phyloP scores from a whole-genome alignment of 345 rosid species.

The Psidium guajava region DNA sequence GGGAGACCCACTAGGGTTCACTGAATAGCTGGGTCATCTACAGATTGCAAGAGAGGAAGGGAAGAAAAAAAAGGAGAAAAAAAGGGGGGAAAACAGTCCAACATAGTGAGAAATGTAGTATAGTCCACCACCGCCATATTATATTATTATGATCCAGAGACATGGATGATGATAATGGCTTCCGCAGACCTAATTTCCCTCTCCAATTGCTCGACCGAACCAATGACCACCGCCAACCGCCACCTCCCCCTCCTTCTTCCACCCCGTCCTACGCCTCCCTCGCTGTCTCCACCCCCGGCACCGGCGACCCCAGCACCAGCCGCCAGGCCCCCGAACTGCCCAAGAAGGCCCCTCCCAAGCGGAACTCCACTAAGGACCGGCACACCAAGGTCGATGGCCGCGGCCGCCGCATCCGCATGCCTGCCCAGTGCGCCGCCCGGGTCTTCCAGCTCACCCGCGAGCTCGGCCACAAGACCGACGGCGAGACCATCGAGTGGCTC shows the following conservation, averaged over 20 bases:
- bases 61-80: constrained; percentile 8
- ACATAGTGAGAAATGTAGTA: neutral
- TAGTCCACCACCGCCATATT: neutral
- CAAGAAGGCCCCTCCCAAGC: constrained; percentile 65
- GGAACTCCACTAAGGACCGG: constrained; percentile 71
- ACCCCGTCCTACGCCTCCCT: constrained; percentile 11
- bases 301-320: neutral
- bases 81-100: neutral
- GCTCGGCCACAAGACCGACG: constrained; percentile 85
- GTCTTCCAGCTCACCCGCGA: constrained; percentile 88
- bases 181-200: constrained; percentile 66
- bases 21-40: constrained; percentile 8
- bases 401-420: constrained; percentile 95
- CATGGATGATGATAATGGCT: constrained; percentile 70
- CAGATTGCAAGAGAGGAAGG: neutral
- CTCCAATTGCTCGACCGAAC: constrained; percentile 60
- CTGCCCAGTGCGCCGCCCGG: constrained; percentile 85
- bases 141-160: constrained; percentile 1
- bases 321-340: neutral
- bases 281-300: constrained; percentile 1
- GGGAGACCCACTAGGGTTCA: constrained; percentile 9
- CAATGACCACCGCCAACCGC: constrained; percentile 12
- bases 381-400: constrained; percentile 98
- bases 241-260: neutral
- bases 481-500: constrained; percentile 85